phyloP scores from a whole-genome alignment of 1,139 yeast species.

The Geotrichum candidum region DNA sequence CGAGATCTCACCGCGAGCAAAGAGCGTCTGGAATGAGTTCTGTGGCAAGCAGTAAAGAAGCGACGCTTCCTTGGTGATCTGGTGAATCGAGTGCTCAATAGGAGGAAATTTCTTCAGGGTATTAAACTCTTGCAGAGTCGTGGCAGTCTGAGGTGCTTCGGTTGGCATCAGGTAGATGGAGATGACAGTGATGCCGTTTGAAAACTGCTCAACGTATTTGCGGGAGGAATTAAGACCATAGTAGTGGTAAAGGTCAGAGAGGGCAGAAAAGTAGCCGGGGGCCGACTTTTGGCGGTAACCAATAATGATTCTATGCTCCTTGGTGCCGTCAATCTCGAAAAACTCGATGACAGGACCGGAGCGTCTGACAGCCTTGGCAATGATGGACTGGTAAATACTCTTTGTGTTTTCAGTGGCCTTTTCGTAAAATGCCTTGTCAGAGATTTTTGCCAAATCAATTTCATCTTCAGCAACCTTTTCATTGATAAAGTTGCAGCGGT shows the following conservation, averaged over 20 bases:
- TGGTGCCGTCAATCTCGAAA: conserved; percentile 68
- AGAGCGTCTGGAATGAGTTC: conserved; percentile 69
- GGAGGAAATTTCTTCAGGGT: conserved; percentile 39
- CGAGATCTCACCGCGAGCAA: conserved; percentile 72
- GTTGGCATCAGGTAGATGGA: conserved; percentile 76
- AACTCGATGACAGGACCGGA: conserved; percentile 93
- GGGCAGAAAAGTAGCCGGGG: conserved; percentile 82
- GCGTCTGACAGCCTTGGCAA: conserved; percentile 61
- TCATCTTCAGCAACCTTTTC: conserved; percentile 37
- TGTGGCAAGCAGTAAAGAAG: conserved; percentile 87
- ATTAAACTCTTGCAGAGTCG: conserved; percentile 33
- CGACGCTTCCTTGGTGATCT: conserved; percentile 91
- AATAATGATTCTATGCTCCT: conserved; percentile 79
- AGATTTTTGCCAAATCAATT: conserved; percentile 56
- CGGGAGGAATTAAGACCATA: conserved; percentile 81
- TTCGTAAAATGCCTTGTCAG: conserved; percentile 73
- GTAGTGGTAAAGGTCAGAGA: conserved; percentile 82
- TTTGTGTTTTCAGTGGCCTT: conserved; percentile 80
- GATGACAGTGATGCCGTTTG: conserved; percentile 80
- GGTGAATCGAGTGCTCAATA: conserved; percentile 72
- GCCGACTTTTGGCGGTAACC: conserved; percentile 84
- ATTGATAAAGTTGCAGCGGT: conserved; percentile 59
- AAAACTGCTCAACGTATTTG: conserved; percentile 89
- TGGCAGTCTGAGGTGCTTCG: conserved; percentile 33
- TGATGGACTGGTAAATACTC: conserved; percentile 64